phyloP scores from a whole-genome alignment of 768 basidiomycete species.

The Pisolithus marmoratus region DNA sequence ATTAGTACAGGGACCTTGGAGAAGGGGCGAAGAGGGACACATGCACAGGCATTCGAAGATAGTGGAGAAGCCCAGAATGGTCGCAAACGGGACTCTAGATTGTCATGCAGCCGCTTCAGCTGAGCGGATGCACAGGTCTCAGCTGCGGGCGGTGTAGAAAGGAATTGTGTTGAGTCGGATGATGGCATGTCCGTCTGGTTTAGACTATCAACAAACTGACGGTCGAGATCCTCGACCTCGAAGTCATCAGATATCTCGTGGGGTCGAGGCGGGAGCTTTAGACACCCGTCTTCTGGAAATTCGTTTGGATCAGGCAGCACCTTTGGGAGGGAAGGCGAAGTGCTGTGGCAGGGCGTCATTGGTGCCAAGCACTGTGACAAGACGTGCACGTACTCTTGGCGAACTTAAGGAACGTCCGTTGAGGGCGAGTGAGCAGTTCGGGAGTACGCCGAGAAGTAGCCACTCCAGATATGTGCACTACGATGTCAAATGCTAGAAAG shows the following conservation, averaged over 20 bases:
- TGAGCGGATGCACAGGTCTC: conserved; percentile 20
- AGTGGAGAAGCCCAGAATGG: conserved; percentile 80
- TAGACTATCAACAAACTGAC: conserved; percentile 33
- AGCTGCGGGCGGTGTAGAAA: conserved; percentile 16
- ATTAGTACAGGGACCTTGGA: conserved; percentile 14
- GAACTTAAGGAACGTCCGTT: conserved; percentile 67
- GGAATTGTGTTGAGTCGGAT: conserved; percentile 3
- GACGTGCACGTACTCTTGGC: conserved; percentile 55
- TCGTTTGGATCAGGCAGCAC: conserved; percentile 26
- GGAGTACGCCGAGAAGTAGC: conserved; percentile 56
- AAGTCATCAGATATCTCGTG: conserved; percentile 56
- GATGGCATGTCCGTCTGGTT: conserved; percentile 5
- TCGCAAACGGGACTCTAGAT: conserved; percentile 69
- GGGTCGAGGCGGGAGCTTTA: conserved; percentile 51
- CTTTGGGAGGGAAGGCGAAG: conserved; percentile 73
- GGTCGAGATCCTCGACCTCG: conserved; percentile 52
- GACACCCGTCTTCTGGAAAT: conserved; percentile 16
- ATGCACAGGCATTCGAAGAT: conserved; percentile 52
- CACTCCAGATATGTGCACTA: conserved; percentile 73
- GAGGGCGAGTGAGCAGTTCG: conserved; percentile 63
- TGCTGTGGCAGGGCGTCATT: conserved; percentile 35
- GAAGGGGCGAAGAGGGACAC: conserved; percentile 50
- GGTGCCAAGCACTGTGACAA: neutral
- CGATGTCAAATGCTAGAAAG: conserved; percentile 55
- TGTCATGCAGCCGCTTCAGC: conserved; percentile 57